Evolutionary conservation across 371 early-diverging fungal species (phyloP).

Genomic region (Rhizopus delemar): DNA sequence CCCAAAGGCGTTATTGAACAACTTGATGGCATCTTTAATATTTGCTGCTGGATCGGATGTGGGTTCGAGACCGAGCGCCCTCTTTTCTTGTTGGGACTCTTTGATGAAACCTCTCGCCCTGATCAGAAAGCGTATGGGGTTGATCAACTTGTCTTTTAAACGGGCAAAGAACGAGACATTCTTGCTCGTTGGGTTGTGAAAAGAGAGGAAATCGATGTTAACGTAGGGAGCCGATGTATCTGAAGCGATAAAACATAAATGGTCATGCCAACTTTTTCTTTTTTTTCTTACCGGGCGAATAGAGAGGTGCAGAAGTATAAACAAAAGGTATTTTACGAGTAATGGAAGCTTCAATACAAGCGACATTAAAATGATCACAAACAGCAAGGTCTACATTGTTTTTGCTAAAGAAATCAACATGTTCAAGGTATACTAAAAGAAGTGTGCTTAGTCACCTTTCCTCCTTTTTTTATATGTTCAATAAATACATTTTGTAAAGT

Average conservation of each 20-base stretch:
- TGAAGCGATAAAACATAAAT: not conserved
- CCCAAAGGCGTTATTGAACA: constrained; percentile 28
- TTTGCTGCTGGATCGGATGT: not conserved
- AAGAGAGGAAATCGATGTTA: constrained; percentile 10
- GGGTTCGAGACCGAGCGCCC: constrained; percentile 10
- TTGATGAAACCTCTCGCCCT: not conserved
- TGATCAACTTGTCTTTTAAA: constrained; percentile 21
- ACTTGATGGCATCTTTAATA: constrained; percentile 13
- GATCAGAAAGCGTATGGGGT: not conserved
- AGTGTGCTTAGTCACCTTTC: too few species aligned
- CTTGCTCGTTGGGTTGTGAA: constrained; percentile 18
- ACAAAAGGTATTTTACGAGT: too few species aligned
- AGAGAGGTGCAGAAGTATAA: too few species aligned
- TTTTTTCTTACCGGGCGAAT: too few species aligned
- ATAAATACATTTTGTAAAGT: too few species aligned
- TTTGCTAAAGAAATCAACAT: too few species aligned
- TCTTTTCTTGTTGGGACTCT: not conserved
- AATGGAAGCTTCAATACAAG: too few species aligned
- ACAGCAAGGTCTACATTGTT: too few species aligned
- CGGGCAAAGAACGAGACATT: constrained; percentile 15
- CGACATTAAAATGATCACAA: too few species aligned
- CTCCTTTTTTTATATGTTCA: too few species aligned
- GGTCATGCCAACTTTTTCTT: too few species aligned
- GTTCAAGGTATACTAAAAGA: too few species aligned
- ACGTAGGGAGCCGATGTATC: constrained; percentile 32